Percentiles rank a stretch among this genome's conserved stretches.
Evolutionary conservation across 495 filamentous ascomycete species (phyloP).

Genomic region (Jackrogersella multiformis): DNA sequence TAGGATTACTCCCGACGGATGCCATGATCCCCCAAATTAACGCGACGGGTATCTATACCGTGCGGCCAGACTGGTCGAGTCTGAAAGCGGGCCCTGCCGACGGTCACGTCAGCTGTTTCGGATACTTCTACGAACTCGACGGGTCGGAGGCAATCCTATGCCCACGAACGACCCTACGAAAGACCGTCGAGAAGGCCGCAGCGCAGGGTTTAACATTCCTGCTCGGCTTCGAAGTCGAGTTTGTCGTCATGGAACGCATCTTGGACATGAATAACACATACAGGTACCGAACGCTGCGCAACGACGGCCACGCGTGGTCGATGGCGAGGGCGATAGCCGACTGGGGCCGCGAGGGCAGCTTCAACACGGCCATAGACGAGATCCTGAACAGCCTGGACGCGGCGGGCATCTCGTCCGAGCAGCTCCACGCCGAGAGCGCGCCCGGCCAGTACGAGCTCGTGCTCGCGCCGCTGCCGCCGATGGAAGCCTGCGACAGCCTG

Average conservation of each 20-base stretch:
- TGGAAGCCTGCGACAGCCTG: slow-evolving; percentile 76
- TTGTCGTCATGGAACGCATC: slow-evolving; percentile 69
- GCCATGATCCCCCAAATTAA: slow-evolving; percentile 51
- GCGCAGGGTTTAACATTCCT: slow-evolving; percentile 62
- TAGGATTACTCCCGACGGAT: slow-evolving; percentile 70
- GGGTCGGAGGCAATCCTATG: slow-evolving; percentile 59
- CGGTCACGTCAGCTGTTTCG: slow-evolving; percentile 68
- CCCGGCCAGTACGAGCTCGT: slow-evolving; percentile 86
- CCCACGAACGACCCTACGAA: slow-evolving; percentile 65
- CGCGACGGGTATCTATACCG: slow-evolving; percentile 66
- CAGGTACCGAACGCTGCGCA: slow-evolving; percentile 44
- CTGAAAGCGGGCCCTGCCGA: slow-evolving; percentile 63
- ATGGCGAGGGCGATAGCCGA: slow-evolving; percentile 64
- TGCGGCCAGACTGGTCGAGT: slow-evolving; percentile 68
- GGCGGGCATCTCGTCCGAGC: slow-evolving; percentile 72
- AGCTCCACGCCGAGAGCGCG: slow-evolving; percentile 81
- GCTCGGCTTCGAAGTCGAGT: slow-evolving; percentile 85
- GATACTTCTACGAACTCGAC: slow-evolving; percentile 64
- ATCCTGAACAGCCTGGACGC: slow-evolving; percentile 73
- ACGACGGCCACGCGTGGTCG: slow-evolving; percentile 71
- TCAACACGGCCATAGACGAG: slow-evolving; percentile 49
- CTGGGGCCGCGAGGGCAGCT: slow-evolving; percentile 41
- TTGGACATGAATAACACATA: slow-evolving; percentile 26
- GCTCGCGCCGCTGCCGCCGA: slow-evolving; percentile 68
- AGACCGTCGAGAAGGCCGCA: slow-evolving; percentile 59